phyloP scores from a whole-genome alignment of 371 early-diverging fungal genomes.

The Gilbertella persicaria region DNA sequence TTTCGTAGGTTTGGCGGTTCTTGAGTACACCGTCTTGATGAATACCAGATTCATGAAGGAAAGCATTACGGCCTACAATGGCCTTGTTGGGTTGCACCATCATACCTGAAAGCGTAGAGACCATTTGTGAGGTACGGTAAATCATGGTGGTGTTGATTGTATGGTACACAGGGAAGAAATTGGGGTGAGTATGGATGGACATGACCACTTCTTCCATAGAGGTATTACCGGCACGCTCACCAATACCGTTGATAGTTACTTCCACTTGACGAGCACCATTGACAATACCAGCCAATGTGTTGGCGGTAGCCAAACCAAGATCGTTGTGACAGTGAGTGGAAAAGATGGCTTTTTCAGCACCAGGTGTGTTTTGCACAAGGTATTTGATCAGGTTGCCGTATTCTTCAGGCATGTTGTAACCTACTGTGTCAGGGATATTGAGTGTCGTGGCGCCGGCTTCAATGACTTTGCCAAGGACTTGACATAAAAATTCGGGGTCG shows the following conservation, averaged over 20 bases:
- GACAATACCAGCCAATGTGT: conserved; percentile 86
- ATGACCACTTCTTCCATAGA: conserved; percentile 94
- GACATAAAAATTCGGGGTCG: conserved; percentile 85
- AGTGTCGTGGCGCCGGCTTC: conserved; percentile 93
- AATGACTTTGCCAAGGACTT: conserved; percentile 85
- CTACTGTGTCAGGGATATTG: conserved; percentile 97
- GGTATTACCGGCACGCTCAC: conserved; percentile 98
- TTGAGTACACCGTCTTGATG: conserved; percentile 98
- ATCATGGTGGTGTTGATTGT: conserved; percentile 88
- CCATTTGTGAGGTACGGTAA: conserved; percentile 86
- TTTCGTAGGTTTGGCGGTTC: conserved; percentile 93
- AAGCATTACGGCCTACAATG: conserved; percentile 97
- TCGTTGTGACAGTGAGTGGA: conserved; percentile 98
- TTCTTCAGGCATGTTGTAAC: conserved; percentile 90
- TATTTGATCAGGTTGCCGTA: conserved; percentile 85
- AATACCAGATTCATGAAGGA: conserved; percentile 96
- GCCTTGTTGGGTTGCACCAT: conserved; percentile 95
- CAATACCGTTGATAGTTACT: conserved; percentile 97
- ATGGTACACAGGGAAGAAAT: conserved; percentile 81
- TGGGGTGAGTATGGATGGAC: conserved; percentile 90
- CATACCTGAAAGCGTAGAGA: conserved; percentile 90
- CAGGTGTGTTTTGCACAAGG: conserved; percentile 75
- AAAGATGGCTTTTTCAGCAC: conserved; percentile 78
- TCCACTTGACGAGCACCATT: conserved; percentile 96
- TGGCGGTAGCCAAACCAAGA: conserved; percentile 95